Base-by-base conservation (phyloP, 1,139 yeast genomes). In the Geotrichum histeridarum region DNA sequence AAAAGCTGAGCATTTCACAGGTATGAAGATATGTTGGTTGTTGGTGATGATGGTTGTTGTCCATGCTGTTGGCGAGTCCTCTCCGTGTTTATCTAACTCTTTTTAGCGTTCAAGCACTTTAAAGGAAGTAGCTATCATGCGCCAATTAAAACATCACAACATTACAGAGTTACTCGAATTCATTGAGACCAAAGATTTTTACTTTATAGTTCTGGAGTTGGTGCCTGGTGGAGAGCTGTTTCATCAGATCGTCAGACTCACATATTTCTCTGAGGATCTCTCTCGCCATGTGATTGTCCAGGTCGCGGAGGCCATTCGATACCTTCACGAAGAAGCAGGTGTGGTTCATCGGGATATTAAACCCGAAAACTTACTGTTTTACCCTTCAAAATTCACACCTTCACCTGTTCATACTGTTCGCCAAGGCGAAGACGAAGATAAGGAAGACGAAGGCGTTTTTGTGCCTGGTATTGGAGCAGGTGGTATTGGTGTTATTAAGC, bases 151-250 rank as follows among this genome's bases (percentile, higher is more conserved):
- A 45, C 96, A 90, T 67, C 81, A 81, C 18, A 85, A 90, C 67
- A 77, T 93, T 54, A 86, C 90, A 36, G 77, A 77, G 59, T 79
- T 93, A 61, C 72, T 84, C 56, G 87, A 86, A 60, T 86, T 84
- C 65, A 72, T 78, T 56, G 89, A 85, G 63, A 78, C 84, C 55
- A 73, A 74, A 35, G 79, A 81, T 36, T 79, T 81, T 67, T 88
- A 88, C 68, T 93, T 83, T 68, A 82, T 93, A 55, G 77, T 93
- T 8, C 82, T 91, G 62, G 99, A 94, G 67, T 77, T 87, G 54
- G 85, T 93, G 50, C 80, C 84, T 52, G 99, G 99, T 15, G 99
- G 99, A 32, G 99, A 94, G 71, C 82, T 93, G 39, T 93, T 93
- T 72, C 93, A 90, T 64, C 94, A 90, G 69, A 90, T 93, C 64